Conservation (phyloP, 257 asterid genomes). For the Scutellaria barbata region DNA sequence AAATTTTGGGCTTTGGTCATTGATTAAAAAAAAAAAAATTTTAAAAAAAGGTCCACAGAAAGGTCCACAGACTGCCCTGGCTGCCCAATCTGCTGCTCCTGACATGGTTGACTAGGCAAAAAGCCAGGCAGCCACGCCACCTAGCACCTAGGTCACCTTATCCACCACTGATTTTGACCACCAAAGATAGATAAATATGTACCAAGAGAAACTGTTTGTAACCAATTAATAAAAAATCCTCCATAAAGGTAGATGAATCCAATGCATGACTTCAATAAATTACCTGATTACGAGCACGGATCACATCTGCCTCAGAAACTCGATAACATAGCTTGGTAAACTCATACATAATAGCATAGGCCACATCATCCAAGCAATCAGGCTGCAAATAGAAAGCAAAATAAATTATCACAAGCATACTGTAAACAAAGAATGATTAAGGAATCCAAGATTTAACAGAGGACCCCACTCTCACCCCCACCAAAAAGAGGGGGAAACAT, state of each 20-base stretch:
- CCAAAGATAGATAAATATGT: constrained; percentile 19
- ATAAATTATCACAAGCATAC: constrained; percentile 7
- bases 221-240: not conserved
- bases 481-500: not conserved
- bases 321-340: constrained; percentile 69
- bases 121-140: too few relatives aligned
- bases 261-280: not conserved
- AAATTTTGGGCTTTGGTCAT: too few relatives aligned
- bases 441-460: not conserved
- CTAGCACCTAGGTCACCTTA: too few relatives aligned
- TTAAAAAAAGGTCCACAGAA: too few relatives aligned
- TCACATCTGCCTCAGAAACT: constrained; percentile 72
- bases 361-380: constrained; percentile 80
- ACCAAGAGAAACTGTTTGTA: constrained; percentile 1
- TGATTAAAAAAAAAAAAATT: too few relatives aligned
- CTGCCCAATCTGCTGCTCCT: too few relatives aligned
- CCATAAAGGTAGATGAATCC: not conserved
- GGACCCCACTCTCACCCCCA: not conserved
- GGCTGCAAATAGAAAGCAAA: constrained; percentile 55
- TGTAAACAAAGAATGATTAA: not conserved
- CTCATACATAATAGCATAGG: constrained; percentile 76
- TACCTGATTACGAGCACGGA: constrained; percentile 92
- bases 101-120: too few relatives aligned
- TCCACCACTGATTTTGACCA: not conserved
- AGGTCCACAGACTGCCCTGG: too few relatives aligned